These are phyloP conservation scores for Rosa multiflora DNA, from an alignment of 306 rosid genomes.

Conservation along the genomic window DNA sequence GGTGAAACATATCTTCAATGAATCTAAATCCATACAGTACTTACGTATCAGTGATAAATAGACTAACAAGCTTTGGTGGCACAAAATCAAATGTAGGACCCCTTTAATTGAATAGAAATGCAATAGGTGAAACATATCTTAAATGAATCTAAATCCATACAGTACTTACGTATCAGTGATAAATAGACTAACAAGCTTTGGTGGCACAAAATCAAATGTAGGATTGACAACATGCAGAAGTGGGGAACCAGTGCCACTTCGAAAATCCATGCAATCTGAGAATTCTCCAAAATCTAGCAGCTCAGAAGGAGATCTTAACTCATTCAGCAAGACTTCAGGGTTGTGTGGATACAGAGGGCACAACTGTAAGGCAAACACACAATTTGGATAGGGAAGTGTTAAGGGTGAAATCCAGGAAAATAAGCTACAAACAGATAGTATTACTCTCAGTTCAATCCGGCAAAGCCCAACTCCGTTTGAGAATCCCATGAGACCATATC, in stretches of 20 bases:
- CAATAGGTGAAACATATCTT: background rate
- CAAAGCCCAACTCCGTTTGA: background rate
- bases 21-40: slow-evolving; percentile 16
- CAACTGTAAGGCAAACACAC: slow-evolving; percentile 50
- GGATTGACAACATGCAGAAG: slow-evolving; percentile 92
- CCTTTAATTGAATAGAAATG: background rate
- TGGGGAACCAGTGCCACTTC: slow-evolving; percentile 65
- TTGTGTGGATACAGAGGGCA: slow-evolving; percentile 98
- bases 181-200: slow-evolving; percentile 84
- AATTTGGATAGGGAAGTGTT: slow-evolving; percentile 4
- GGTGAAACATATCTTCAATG: background rate
- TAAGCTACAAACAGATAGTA: background rate
- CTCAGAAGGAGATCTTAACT: slow-evolving; percentile 96
- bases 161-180: slow-evolving; percentile 91
- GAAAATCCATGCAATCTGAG: slow-evolving; percentile 90
- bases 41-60: slow-evolving; percentile 97
- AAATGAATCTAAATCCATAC: background rate
- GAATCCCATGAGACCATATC: background rate
- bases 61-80: slow-evolving; percentile 88
- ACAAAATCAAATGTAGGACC: slow-evolving; percentile 89
- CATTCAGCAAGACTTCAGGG: slow-evolving; percentile 84
- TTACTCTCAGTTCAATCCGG: background rate
- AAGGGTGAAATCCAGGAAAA: background rate
- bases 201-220: slow-evolving; percentile 90
- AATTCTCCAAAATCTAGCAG: slow-evolving; percentile 96